Base-by-base conservation (phyloP, 306 rosid species). In the Luffa acutangula region DNA sequence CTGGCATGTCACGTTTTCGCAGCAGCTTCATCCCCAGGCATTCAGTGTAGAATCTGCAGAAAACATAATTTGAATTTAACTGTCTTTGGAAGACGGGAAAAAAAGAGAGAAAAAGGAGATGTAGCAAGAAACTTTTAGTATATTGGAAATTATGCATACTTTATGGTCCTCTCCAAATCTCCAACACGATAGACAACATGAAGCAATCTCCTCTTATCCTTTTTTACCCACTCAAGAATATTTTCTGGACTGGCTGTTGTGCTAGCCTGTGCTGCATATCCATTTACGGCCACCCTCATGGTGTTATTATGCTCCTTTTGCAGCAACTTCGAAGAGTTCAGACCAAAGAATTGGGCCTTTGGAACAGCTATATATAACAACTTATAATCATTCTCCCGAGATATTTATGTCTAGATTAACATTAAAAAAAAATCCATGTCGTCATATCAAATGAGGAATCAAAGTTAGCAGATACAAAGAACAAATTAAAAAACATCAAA, bases 151-250 rank as follows among this genome's bases (percentile, higher is more conserved):
- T 1, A 49, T 51, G 63, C 92, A 53, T 89, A 95, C 98, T 95
- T 93, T 79, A 93, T 93, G 84, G 93, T 91, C 81, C 85, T 87
- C 82, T 93, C 98, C 85, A 93, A 76, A 83, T 93, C 97, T 48
- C 95, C 97, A 46, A 93, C 97, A n/a, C 88, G 91, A 85, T 91
- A 90, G 41, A 93, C 98, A 77, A 90, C 98, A 81, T 91, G 98
- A 56, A 93, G 90, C 89, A 91, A 65, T 85, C 90, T 87, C 76
- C 95, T 75, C 65, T 87, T 90, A 83, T 93, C 98, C 41, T 82
- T 79, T 83, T 89, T 93, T 14, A 88, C 95, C 98, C 98, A 93
- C 84, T 87, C 97, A 6, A 87, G 85, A 43, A 84, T 86, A 88
- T 91, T 88, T 85, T 93, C 97, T 18, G 85, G 86, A 39, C 89